Percentiles rank a stretch among this genome's conserved stretches.
phyloP scores from a whole-genome alignment of 371 early-diverging fungal genomes.

The Parasitella parasitica region DNA sequence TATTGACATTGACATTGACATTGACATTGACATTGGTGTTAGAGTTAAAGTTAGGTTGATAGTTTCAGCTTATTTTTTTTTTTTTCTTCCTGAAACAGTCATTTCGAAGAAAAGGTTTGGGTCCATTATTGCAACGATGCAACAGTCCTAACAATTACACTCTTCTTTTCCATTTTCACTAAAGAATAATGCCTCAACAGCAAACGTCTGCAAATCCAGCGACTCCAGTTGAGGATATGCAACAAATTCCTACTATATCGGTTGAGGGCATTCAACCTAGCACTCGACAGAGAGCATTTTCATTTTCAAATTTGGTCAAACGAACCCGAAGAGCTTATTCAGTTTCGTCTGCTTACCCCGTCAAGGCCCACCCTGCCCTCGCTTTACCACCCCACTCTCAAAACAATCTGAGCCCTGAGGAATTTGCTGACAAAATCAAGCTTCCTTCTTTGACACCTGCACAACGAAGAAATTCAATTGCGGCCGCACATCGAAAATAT shows the following conservation, averaged over 20 bases:
- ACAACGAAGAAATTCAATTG: constrained; percentile 50
- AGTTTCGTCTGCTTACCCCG: constrained; percentile 46
- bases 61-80: background rate
- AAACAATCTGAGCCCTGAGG: constrained; percentile 12
- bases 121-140: no score
- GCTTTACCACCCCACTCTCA: constrained; percentile 23
- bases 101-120: background rate
- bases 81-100: background rate
- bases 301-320: constrained; percentile 37
- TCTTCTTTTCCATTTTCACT: background rate
- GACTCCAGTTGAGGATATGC: background rate
- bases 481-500: constrained; percentile 41
- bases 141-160: background rate
- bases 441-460: constrained; percentile 35
- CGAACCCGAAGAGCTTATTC: constrained; percentile 52
- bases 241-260: constrained; percentile 15
- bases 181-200: background rate
- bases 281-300: constrained; percentile 39
- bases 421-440: constrained; percentile 11
- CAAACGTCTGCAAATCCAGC: background rate
- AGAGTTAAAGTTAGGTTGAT: no score
- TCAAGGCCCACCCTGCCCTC: constrained; percentile 21
- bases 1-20: no score
- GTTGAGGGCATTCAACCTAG: constrained; percentile 25
- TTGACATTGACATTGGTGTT: no score